Evolutionary conservation across 1,284 basidiomycete genomes (phyloP).

Genomic region (Moesziomyces sp.): DNA sequence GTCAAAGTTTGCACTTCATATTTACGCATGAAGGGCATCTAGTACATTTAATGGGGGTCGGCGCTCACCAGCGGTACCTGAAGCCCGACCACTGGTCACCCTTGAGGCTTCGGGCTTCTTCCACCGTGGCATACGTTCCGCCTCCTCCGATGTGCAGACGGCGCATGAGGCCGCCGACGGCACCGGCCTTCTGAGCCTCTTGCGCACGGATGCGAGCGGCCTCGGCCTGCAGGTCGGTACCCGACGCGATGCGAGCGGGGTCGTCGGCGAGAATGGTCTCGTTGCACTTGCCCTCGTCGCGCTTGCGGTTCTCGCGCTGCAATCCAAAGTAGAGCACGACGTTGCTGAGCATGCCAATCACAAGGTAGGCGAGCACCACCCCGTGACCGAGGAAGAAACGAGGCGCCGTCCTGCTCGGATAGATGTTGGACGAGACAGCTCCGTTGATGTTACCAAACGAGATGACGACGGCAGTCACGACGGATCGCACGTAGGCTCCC

Average conservation of each 20-base stretch:
- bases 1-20: no score
- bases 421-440: conserved; percentile 77
- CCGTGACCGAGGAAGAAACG: conserved; percentile 78
- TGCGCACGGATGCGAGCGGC: conserved; percentile 27
- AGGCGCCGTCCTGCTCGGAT: conserved; percentile 76
- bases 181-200: conserved; percentile 18
- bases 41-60: no score
- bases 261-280: conserved; percentile 73
- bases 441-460: conserved; percentile 69
- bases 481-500: conserved; percentile 80
- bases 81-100: conserved; percentile 47
- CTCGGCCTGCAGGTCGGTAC: conserved; percentile 32
- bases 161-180: conserved; percentile 18
- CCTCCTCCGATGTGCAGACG: conserved; percentile 38
- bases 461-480: conserved; percentile 72
- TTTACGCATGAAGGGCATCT: no score
- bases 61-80: conserved; percentile 20
- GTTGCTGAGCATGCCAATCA: conserved; percentile 74
- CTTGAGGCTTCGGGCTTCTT: conserved; percentile 51
- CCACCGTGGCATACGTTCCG: conserved; percentile 51
- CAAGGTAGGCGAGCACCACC: conserved; percentile 78
- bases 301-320: conserved; percentile 74
- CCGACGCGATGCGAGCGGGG: conserved; percentile 19
- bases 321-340: conserved; percentile 71
- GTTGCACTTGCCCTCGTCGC: conserved; percentile 76